Base-by-base conservation (phyloP, 2,329 filamentous ascomycete species). In the Aspergillus pseudotamarii region DNA sequence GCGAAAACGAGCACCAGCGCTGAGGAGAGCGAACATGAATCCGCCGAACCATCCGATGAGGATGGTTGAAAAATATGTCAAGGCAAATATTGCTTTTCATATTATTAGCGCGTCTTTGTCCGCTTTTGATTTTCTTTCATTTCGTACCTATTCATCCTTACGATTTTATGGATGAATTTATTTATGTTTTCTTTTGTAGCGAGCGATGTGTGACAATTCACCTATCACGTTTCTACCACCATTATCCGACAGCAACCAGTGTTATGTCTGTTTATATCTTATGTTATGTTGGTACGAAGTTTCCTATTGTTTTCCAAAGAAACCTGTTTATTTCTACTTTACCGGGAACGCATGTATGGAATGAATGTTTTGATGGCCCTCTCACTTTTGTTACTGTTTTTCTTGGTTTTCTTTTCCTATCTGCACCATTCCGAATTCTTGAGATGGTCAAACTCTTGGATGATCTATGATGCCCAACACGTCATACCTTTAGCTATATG, bases 21-120 rank as follows among this genome's bases (percentile, higher is more conserved):
- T 34, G 84, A 86, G 59, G 83, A 84, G 59, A 84, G 84, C 56
- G 84, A 86, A 62, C 81, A 82, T 59, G 84, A 85, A 55, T 78
- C 75, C 16, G 76, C 71, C 28, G 74, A 75, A n/a, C 69, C 73
- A 70, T 84, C 83, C 41, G 84, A 84, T 67, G 83, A 83, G 59
- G 83, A 85, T 64, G 83, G 78, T 65, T 80, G 68, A 77, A 41
- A 48, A n/a, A 43, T n/a, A 57, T 54, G 55, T 23, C n/a, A 11
- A 19, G 16, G 19, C 21, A 23, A 26, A 57, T 53, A 32, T 50
- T 48, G 36, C 45, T 11, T 30, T 45, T 14, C 38, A 28, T 21
- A 54, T 34, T 38, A 26, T 32, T 36, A 54, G 50, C 23, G 26
- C 50, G 14, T 54, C 21, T 45, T 21, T 11, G 30, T 28, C 58